Conservation (phyloP, 179 eudicot genomes). For the Amaranthus tricolor region DNA sequence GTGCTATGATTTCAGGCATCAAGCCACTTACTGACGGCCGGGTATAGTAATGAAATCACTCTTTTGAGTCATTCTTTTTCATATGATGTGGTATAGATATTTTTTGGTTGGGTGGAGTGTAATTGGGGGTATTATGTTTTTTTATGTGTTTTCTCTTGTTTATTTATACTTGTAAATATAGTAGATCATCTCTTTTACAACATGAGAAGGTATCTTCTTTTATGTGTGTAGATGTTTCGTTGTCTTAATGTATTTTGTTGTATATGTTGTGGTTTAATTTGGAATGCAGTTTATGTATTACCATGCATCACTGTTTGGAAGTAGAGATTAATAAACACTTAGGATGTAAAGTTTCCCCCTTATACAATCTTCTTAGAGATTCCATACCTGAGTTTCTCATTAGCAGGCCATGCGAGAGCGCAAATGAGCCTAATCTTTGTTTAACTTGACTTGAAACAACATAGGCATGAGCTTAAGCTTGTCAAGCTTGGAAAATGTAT, state of each 20-base stretch:
- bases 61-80: background rate
- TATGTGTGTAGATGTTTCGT: background rate
- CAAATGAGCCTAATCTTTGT: background rate
- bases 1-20: conserved; percentile 80
- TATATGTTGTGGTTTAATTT: background rate
- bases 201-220: background rate
- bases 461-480: background rate
- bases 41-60: conserved; percentile 43
- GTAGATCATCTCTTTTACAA: background rate
- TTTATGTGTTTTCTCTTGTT: background rate
- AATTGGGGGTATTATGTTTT: background rate
- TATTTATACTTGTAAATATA: background rate
- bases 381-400: background rate
- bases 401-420: background rate
- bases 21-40: conserved; percentile 91
- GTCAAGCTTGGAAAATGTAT: background rate
- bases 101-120: background rate
- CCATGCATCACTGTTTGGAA: too few relatives aligned
- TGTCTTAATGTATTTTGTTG: background rate
- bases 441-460: background rate
- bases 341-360: too few relatives aligned
- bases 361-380: background rate
- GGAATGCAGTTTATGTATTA: background rate
- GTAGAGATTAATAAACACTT: too few relatives aligned
- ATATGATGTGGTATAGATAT: background rate